Evolutionary conservation across 2,329 filamentous ascomycete species (phyloP).

Genomic region (Tolypocladium endophyticum): DNA sequence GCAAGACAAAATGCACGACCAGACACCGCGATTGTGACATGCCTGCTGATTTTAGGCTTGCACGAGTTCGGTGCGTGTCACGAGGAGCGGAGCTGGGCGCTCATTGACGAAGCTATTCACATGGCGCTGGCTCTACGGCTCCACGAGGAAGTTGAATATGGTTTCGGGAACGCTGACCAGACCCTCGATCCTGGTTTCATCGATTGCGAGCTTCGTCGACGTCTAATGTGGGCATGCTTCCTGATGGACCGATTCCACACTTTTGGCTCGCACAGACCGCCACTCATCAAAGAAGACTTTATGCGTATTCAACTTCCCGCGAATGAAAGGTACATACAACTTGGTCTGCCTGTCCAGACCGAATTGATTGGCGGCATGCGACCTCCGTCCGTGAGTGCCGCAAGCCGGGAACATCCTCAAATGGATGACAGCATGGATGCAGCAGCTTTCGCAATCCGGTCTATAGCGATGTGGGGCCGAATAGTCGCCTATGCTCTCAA

Average conservation of each 20-base stretch:
- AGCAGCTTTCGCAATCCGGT: neutral
- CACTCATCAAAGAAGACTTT: neutral
- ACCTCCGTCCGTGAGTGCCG: neutral
- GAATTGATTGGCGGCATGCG: neutral
- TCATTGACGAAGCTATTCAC: neutral
- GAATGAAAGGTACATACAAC: neutral
- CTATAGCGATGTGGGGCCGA: neutral
- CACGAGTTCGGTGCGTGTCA: neutral
- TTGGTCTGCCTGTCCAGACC: neutral
- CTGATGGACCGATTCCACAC: neutral
- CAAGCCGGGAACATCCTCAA: neutral
- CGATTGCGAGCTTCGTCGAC: neutral
- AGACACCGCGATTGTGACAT: neutral
- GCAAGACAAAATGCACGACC: neutral
- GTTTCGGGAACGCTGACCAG: neutral
- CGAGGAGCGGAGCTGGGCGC: neutral
- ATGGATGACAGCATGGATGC: neutral
- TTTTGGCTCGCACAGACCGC: neutral
- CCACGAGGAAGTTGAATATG: neutral
- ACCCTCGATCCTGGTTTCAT: neutral
- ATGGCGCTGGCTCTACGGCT: neutral
- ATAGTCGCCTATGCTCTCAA: neutral
- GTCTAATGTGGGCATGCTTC: neutral
- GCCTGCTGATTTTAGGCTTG: neutral
- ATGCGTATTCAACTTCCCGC: neutral